phyloP scores from a whole-genome alignment of 768 basidiomycete genomes.

The Boletus fagicola region DNA sequence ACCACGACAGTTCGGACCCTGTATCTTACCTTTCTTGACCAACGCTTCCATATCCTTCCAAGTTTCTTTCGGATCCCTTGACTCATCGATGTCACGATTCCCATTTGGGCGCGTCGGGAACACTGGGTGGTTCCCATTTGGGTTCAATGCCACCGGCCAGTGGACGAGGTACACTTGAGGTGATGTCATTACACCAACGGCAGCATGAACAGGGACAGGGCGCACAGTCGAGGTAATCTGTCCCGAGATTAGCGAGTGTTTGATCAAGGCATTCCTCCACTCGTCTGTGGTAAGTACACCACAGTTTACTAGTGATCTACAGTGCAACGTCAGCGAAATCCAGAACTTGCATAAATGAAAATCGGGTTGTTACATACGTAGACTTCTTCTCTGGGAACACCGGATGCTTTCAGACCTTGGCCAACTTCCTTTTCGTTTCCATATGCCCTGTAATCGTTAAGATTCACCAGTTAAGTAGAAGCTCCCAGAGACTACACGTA shows the following conservation, averaged over 20 bases:
- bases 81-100: constrained; percentile 62
- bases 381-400: constrained; percentile 72
- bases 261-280: constrained; percentile 75
- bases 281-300: constrained; percentile 64
- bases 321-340: background rate
- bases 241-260: constrained; percentile 75
- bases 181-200: background rate
- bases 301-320: constrained; percentile 72
- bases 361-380: constrained; percentile 42
- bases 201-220: constrained; percentile 6
- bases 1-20: background rate
- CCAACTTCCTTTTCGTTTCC: constrained; percentile 84
- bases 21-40: constrained; percentile 52
- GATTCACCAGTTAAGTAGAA: constrained; percentile 18
- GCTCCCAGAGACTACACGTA: background rate
- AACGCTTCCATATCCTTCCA: constrained; percentile 85
- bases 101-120: constrained; percentile 63
- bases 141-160: constrained; percentile 79
- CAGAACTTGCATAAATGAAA: background rate
- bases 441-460: constrained; percentile 45
- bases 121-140: constrained; percentile 58
- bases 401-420: constrained; percentile 72
- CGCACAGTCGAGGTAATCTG: constrained; percentile 80
- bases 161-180: constrained; percentile 61
- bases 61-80: constrained; percentile 68